Evolutionary conservation across 1,284 basidiomycete species (phyloP).

Genomic region (Sporisorium scitamineum): DNA sequence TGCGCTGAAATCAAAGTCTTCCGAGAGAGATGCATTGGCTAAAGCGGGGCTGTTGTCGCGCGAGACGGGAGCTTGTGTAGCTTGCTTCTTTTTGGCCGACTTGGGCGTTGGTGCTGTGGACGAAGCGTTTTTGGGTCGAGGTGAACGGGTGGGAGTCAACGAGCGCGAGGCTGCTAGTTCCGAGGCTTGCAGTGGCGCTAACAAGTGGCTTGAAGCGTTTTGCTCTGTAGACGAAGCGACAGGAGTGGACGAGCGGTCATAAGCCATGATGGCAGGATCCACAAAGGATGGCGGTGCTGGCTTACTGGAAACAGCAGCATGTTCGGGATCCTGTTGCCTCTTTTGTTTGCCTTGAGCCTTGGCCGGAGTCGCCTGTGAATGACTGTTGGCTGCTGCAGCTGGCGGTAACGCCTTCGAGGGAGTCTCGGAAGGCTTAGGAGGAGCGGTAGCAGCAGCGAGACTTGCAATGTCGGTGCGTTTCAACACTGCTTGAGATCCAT

Average conservation of each 20-base stretch:
- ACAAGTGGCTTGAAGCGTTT: constrained; percentile 10
- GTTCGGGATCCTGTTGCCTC: constrained; percentile 6
- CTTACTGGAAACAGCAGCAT: constrained; percentile 7
- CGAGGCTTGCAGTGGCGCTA: constrained; percentile 16
- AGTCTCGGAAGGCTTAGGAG: constrained; percentile 15
- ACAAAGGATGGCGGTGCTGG: constrained; percentile 12
- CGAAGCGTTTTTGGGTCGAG: constrained; percentile 28
- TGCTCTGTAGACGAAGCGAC: background rate
- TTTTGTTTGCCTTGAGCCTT: constrained; percentile 20
- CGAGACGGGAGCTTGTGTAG: background rate
- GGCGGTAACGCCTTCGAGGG: constrained; percentile 1
- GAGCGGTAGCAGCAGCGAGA: constrained; percentile 22
- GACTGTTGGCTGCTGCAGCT: too few species aligned
- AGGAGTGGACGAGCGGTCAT: constrained; percentile 11
- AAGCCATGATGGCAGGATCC: constrained; percentile 35
- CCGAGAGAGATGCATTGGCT: constrained; percentile 28
- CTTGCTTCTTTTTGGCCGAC: constrained; percentile 34
- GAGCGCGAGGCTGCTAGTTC: constrained; percentile 30
- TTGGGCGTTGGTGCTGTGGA: constrained; percentile 18
- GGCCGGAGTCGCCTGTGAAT: constrained; percentile 9
- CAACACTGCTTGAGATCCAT: constrained; percentile 31
- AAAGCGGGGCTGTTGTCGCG: constrained; percentile 33
- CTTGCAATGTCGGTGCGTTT: constrained; percentile 44
- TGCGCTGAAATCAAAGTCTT: constrained; percentile 48
- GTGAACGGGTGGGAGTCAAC: constrained; percentile 46